phyloP scores from a whole-genome alignment of 2,329 filamentous ascomycete species.

The Phoma sp. region DNA sequence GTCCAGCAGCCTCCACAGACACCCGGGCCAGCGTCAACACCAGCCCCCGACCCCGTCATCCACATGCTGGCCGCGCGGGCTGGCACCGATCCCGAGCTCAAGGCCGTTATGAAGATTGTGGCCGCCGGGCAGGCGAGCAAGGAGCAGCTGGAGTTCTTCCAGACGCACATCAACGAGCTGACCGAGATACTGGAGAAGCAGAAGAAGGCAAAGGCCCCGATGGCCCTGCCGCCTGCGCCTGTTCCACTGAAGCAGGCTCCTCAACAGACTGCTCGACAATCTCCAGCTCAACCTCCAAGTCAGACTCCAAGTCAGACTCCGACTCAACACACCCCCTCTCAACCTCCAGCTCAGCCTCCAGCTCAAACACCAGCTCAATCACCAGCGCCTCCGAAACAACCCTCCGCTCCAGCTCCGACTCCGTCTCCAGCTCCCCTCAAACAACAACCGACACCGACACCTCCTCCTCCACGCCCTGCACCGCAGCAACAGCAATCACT shows the following conservation, averaged over 20 bases:
- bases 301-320: background rate
- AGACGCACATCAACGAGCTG: conserved; percentile 81
- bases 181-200: conserved; percentile 60
- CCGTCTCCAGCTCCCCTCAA: conserved; percentile 18
- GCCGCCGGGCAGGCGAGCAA: conserved; percentile 76
- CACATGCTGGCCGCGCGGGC: conserved; percentile 79
- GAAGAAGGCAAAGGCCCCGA: conserved; percentile 39
- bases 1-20: conserved; percentile 32
- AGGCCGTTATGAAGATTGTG: conserved; percentile 83
- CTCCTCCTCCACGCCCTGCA: conserved; percentile 18
- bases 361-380: conserved; percentile 19
- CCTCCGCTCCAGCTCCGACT: conserved; percentile 20
- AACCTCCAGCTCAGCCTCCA: conserved; percentile 21
- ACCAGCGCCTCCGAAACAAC: conserved; percentile 23
- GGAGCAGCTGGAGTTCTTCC: conserved; percentile 77
- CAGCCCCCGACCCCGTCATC: conserved; percentile 76
- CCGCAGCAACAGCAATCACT: conserved; percentile 8
- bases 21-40: conserved; percentile 36
- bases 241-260: conserved; percentile 13
- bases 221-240: conserved; percentile 20
- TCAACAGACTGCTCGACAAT: too few species aligned
- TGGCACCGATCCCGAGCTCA: conserved; percentile 73
- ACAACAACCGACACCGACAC: conserved; percentile 8
- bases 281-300: conserved; percentile 24
- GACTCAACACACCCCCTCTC: too few species aligned